These are phyloP conservation scores for Fusarium drepaniforme DNA, from an alignment of 2,329 filamentous ascomycete genomes.

Conservation along the genomic window DNA sequence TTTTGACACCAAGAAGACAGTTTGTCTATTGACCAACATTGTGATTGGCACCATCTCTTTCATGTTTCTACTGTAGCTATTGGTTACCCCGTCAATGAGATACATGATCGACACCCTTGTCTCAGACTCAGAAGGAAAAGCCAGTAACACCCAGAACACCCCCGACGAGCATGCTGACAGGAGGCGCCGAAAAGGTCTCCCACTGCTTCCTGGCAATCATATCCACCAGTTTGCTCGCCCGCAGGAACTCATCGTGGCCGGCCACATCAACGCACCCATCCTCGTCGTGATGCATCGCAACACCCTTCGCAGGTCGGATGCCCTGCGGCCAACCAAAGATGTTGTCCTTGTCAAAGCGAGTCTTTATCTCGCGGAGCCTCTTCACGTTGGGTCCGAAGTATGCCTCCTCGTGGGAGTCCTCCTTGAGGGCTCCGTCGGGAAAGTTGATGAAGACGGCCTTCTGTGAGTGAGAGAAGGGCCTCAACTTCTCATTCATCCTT, in stretches of 20 bases:
- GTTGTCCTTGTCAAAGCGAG: conserved; percentile 42
- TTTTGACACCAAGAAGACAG: background rate
- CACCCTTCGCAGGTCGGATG: conserved; percentile 25
- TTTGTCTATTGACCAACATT: background rate
- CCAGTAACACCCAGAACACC: background rate
- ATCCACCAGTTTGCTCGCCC: background rate
- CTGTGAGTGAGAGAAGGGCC: conserved; percentile 31
- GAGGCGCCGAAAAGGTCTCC: background rate
- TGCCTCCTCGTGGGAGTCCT: conserved; percentile 36
- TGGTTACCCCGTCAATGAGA: background rate
- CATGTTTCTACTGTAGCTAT: background rate
- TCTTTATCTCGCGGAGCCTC: conserved; percentile 43
- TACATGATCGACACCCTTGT: background rate
- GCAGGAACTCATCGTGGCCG: background rate
- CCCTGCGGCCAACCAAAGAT: conserved; percentile 47
- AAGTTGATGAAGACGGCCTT: conserved; percentile 48
- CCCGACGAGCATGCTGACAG: background rate
- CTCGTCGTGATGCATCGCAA: background rate
- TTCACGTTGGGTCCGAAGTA: conserved; percentile 48
- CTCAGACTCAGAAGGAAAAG: background rate
- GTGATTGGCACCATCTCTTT: background rate
- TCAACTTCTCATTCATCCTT: conserved; percentile 39
- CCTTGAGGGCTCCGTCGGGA: conserved; percentile 31
- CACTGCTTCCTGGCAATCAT: background rate
- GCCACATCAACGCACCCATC: background rate